These are phyloP conservation scores for Kwoniella bestiolae DNA, from an alignment of 768 basidiomycete genomes.

Conservation along the genomic window DNA sequence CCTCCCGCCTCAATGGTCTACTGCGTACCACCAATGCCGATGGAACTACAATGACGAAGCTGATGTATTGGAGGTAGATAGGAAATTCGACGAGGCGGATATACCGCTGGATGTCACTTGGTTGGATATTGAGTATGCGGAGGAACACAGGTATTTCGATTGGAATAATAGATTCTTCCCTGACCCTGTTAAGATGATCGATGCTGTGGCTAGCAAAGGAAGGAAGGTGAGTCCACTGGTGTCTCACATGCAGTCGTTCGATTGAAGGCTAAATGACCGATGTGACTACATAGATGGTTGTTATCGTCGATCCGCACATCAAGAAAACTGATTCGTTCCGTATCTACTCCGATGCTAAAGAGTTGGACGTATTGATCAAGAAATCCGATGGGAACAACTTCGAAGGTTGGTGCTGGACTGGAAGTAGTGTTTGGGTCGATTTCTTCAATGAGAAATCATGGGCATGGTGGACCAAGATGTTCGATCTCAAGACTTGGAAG, in stretches of 20 bases:
- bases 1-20: slow-evolving; percentile 86
- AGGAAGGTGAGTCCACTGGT: slow-evolving; percentile 75
- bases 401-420: slow-evolving; percentile 99
- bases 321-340: slow-evolving; percentile 81
- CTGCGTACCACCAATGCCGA: slow-evolving; percentile 95
- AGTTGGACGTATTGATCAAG: slow-evolving; percentile 81
- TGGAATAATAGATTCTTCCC: slow-evolving; percentile 94
- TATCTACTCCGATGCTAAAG: slow-evolving; percentile 80
- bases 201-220: slow-evolving; percentile 79
- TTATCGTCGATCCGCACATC: slow-evolving; percentile 94
- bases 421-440: slow-evolving; percentile 94
- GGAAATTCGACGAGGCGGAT: slow-evolving; percentile 87
- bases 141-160: slow-evolving; percentile 94
- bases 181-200: slow-evolving; percentile 89
- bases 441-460: slow-evolving; percentile 90
- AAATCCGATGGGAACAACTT: slow-evolving; percentile 73
- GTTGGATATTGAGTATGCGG: slow-evolving; percentile 95
- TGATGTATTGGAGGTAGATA: slow-evolving; percentile 82
- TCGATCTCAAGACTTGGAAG: slow-evolving; percentile 66
- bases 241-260: not conserved
- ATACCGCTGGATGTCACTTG: slow-evolving; percentile 96
- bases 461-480: slow-evolving; percentile 88
- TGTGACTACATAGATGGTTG: slow-evolving; percentile 76
- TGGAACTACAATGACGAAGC: slow-evolving; percentile 96
- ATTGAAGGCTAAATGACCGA: not conserved